These are phyloP conservation scores for Aspergillus cejpii DNA, from an alignment of 2,329 filamentous ascomycete species.

Conservation along the genomic window DNA sequence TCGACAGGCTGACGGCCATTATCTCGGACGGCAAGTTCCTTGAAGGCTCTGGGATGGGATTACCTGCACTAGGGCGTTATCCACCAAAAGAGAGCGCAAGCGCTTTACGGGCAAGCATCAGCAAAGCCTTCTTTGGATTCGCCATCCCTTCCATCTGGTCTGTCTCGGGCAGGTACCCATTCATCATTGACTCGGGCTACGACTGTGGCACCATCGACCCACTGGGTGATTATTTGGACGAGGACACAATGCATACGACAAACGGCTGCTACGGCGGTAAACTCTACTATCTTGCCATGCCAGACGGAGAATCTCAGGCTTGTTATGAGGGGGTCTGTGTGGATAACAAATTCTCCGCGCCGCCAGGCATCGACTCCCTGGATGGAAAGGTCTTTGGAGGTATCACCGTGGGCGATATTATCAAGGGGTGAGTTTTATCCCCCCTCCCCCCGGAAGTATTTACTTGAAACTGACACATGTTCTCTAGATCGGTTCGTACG, in stretches of 20 bases:
- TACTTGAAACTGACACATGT: too few species aligned
- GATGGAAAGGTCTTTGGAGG: conserved; percentile 1
- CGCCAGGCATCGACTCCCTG: conserved; percentile 4
- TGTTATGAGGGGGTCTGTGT: not conserved
- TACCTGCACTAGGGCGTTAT: not conserved
- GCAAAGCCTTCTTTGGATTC: conserved; percentile 5
- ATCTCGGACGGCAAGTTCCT: conserved; percentile 8
- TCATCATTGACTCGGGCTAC: conserved; percentile 4
- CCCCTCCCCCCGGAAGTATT: too few species aligned
- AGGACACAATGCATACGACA: not conserved
- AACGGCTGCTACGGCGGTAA: conserved; percentile 6
- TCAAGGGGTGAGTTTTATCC: too few species aligned
- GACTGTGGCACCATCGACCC: not conserved
- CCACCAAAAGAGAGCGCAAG: not conserved
- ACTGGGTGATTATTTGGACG: conserved; percentile 1
- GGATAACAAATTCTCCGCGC: conserved; percentile 3
- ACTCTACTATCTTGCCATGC: conserved; percentile 5
- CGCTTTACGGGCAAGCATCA: not conserved
- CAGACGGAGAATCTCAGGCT: not conserved
- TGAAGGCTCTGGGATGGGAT: not conserved
- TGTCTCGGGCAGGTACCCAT: conserved; percentile 3
- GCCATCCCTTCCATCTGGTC: conserved; percentile 6
- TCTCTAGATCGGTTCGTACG: conserved; percentile 2
- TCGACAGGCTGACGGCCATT: conserved; percentile 1
- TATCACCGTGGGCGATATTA: conserved; percentile 6